phyloP scores from a whole-genome alignment of 768 basidiomycete species.

The Tulasnella sp. region DNA sequence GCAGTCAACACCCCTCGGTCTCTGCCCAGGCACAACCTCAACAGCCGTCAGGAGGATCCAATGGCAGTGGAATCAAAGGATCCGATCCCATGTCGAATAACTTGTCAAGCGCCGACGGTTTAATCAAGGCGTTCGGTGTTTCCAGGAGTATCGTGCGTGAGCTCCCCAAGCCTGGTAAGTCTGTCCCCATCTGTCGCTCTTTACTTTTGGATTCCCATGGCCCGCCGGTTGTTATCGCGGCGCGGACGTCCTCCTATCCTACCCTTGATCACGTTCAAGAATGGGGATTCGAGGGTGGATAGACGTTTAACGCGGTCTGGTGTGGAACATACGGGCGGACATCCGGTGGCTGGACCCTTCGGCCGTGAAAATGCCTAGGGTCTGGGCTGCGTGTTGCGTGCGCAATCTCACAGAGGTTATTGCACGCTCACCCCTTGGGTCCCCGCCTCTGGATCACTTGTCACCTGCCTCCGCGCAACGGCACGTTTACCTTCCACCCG shows the following conservation, averaged over 20 bases:
- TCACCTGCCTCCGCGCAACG: background rate
- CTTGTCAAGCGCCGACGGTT: slow-evolving; percentile 42
- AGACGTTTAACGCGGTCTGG: background rate
- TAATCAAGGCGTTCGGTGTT: slow-evolving; percentile 45
- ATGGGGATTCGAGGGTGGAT: background rate
- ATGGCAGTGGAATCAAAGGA: slow-evolving; percentile 43
- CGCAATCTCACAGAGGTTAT: background rate
- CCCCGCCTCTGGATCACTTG: background rate
- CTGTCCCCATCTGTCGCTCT: background rate
- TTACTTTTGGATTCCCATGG: background rate
- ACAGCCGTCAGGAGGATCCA: slow-evolving; percentile 18
- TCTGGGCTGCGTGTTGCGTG: background rate
- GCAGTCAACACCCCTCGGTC: background rate
- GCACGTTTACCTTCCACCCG: background rate
- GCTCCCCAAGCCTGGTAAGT: slow-evolving; percentile 36
- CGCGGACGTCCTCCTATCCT: background rate
- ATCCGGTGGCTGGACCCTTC: background rate
- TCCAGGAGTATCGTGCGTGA: slow-evolving; percentile 46
- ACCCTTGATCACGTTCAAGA: background rate
- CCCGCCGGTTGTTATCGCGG: background rate
- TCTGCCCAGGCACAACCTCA: slow-evolving; percentile 6
- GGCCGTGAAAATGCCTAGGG: background rate
- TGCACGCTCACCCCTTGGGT: background rate
- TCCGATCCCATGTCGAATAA: slow-evolving; percentile 72
- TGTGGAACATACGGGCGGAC: background rate